Conservation (phyloP, 139 green algal genomes). For the Chlamydomonas incerta region DNA sequence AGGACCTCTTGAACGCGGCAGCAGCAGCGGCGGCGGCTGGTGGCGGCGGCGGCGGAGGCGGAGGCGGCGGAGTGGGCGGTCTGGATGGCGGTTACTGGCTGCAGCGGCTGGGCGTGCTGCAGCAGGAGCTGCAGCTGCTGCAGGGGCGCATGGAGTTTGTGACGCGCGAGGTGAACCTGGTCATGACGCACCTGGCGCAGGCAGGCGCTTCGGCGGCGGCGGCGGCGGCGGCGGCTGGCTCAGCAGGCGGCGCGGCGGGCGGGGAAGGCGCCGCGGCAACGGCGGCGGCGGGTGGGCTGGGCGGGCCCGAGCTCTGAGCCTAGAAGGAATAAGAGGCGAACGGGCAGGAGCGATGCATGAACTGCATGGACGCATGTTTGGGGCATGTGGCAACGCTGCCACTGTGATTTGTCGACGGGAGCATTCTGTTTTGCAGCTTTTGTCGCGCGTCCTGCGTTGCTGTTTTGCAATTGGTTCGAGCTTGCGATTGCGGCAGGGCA, state of each 20-base stretch:
- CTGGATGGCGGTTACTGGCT: not conserved
- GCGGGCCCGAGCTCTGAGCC: too few species aligned
- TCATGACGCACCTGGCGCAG: constrained; percentile 12
- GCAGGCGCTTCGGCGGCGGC: too few species aligned
- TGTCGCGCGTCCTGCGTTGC: too few species aligned
- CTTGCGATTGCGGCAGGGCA: too few species aligned
- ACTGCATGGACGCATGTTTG: too few species aligned
- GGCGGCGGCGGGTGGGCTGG: not conserved
- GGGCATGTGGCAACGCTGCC: too few species aligned
- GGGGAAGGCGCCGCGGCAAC: not conserved
- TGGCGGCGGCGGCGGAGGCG: not conserved
- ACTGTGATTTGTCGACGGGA: too few species aligned
- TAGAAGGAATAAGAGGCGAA: too few species aligned
- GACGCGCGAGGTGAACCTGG: constrained; percentile 10
- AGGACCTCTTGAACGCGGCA: not conserved
- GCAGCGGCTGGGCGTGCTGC: constrained; percentile 36
- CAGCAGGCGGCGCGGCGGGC: not conserved
- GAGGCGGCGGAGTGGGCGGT: not conserved
- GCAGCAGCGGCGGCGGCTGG: not conserved
- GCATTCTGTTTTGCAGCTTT: too few species aligned
- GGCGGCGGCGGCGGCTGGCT: not conserved
- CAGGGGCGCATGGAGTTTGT: constrained; percentile 29
- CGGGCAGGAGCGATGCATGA: too few species aligned
- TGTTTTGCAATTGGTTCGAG: too few species aligned
- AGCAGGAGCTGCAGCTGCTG: constrained; percentile 43